These are phyloP conservation scores for Fusarium protoensiforme DNA, from an alignment of 2,329 filamentous ascomycete genomes.

Conservation along the genomic window DNA sequence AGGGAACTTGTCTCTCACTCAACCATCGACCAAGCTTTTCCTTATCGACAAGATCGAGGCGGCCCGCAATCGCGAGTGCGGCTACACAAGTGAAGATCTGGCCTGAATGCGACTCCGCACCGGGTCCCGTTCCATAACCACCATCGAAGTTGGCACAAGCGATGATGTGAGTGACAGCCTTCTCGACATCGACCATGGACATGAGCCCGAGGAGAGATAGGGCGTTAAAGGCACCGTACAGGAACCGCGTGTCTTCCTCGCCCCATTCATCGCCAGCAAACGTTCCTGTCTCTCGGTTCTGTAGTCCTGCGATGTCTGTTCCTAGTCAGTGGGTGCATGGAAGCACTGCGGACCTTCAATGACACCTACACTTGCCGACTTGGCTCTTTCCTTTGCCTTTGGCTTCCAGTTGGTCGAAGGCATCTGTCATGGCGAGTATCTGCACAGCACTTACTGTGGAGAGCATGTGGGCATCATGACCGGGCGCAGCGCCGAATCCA, in stretches of 20 bases:
- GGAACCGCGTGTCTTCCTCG: conserved; percentile 92
- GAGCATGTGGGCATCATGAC: conserved; percentile 95
- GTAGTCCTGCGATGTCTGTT: conserved; percentile 81
- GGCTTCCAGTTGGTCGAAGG: conserved; percentile 82
- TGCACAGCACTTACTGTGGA: conserved; percentile 97
- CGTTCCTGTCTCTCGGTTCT: conserved; percentile 83
- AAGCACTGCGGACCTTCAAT: conserved; percentile 14
- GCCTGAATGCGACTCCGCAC: conserved; percentile 92
- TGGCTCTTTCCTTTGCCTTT: conserved; percentile 72
- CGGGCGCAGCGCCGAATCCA: conserved; percentile 92
- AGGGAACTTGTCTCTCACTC: conserved; percentile 88
- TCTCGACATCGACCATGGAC: conserved; percentile 79
- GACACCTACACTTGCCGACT: conserved; percentile 80
- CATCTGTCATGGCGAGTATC: conserved; percentile 88
- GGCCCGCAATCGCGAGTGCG: conserved; percentile 83
- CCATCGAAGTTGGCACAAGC: conserved; percentile 94
- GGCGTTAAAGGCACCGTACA: conserved; percentile 90
- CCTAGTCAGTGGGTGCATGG: conserved; percentile 34
- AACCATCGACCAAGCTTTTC: conserved; percentile 90
- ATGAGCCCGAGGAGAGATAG: conserved; percentile 84
- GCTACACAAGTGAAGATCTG: conserved; percentile 96
- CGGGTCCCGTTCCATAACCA: conserved; percentile 88
- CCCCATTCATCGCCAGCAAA: conserved; percentile 98
- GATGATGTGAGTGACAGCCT: conserved; percentile 82
- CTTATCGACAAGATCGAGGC: conserved; percentile 83